Evolutionary conservation across 805 yeast species (phyloP), one percentile per base, ranked within the genome.

Genomic region (Wickerhamia fluorescens): DNA sequence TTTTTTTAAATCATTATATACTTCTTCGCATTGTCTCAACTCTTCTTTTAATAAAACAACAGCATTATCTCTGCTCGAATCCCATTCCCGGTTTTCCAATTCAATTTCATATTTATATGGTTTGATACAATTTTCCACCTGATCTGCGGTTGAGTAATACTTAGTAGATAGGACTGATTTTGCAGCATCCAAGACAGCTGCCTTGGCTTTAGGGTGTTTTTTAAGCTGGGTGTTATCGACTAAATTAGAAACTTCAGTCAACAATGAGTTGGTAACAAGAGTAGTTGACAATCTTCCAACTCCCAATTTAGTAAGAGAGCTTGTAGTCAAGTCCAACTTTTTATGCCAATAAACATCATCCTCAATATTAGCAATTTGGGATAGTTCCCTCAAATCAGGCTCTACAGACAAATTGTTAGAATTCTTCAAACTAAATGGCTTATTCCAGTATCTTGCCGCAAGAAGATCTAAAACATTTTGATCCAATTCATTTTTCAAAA

Each of bases 71-170:
- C 84, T 74, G 21, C 95, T 78, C 6, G 70, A 49, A 17, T 63
- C 58, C 99, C 99, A 92, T 53, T 92, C 99, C 22, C 96, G 68
- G 43, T 88, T 95, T 49, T 92, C 97, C 27, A 92, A 74, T 48
- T 92, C 99, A 35, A 92, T 88, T 49, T 92, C 99, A 53, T 89
- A 92, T 59, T 92, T 92, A 62, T 81, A 92, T 2, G 99, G 99
- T 53, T 92, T 92, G 47, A 92, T 89, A 59, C 97, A 88, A 55
- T 94, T 92, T 48, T 92, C 99, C 5, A 92, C 97, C 53, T 92
- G 99, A 53, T 94, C 99, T 0, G 98, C 94, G 0, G 98, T 89
- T 1, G 95, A 79, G 40, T 78, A 84, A 51, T 72, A 92, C 40
- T 89, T 75, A 16, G 82, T 61, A 38, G 78, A 78, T 37, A 92